These are phyloP conservation scores for Pichia exigua DNA, from an alignment of 805 yeast genomes.

Conservation along the genomic window DNA sequence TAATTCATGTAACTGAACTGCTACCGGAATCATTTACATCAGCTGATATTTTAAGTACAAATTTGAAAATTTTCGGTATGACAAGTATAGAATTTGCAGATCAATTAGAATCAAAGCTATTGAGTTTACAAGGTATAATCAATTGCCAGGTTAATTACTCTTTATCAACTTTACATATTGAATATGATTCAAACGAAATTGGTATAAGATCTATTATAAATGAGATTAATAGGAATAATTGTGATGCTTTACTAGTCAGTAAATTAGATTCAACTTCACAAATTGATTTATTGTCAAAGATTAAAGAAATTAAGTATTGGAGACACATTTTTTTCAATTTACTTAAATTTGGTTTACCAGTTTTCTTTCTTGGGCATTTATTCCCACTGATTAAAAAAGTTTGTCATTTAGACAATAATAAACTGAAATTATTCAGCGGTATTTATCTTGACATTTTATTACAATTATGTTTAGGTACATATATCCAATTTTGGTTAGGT, in stretches of 20 bases:
- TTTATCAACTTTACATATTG: constrained; percentile 47
- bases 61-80: constrained; percentile 48
- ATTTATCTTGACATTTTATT: constrained; percentile 56
- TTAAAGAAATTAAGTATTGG: constrained; percentile 72
- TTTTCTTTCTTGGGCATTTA: constrained; percentile 43
- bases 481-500: constrained; percentile 64
- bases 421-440: constrained; percentile 39
- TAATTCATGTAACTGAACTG: constrained; percentile 32
- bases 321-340: constrained; percentile 44
- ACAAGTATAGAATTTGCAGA: constrained; percentile 49
- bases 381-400: constrained; percentile 31
- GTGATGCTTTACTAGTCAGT: constrained; percentile 41
- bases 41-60: constrained; percentile 12
- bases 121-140: constrained; percentile 38
- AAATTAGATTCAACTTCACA: constrained; percentile 60
- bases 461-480: constrained; percentile 48
- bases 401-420: constrained; percentile 10
- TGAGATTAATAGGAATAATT: constrained; percentile 42
- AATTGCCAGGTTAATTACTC: constrained; percentile 43
- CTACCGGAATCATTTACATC: neutral
- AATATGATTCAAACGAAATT: constrained; percentile 39
- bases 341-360: constrained; percentile 53
- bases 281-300: constrained; percentile 55
- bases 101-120: constrained; percentile 41
- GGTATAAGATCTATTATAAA: constrained; percentile 63